Evolutionary conservation across 1,284 basidiomycete species (phyloP).

Genomic region (Termitomyces sp.): DNA sequence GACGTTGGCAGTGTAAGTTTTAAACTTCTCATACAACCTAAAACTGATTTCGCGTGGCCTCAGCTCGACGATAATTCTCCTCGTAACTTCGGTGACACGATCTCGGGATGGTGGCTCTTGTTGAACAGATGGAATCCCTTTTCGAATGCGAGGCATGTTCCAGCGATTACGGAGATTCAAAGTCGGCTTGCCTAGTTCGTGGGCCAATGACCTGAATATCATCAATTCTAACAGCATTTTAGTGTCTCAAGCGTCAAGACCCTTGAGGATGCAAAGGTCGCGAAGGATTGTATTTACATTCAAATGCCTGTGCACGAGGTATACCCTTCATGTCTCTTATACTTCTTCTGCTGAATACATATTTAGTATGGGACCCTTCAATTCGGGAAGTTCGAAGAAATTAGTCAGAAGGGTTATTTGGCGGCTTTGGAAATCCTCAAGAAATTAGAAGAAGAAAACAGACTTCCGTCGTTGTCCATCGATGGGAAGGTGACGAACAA

Average conservation of each 20-base stretch:
- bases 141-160: constrained; percentile 74
- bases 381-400: constrained; percentile 78
- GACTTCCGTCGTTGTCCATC: constrained; percentile 68
- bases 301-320: constrained; percentile 92
- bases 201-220: not conserved
- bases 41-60: not conserved
- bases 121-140: constrained; percentile 93
- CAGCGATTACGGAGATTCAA: constrained; percentile 95
- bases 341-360: not conserved
- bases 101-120: constrained; percentile 97
- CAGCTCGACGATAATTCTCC: constrained; percentile 92
- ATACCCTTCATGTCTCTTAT: constrained; percentile 17
- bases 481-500: constrained; percentile 42
- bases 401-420: constrained; percentile 79
- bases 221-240: constrained; percentile 5
- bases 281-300: constrained; percentile 88
- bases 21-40: not conserved
- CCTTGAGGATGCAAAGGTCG: constrained; percentile 89
- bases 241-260: constrained; percentile 96
- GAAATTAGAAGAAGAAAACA: constrained; percentile 79
- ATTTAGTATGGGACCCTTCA: constrained; percentile 73
- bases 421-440: constrained; percentile 72
- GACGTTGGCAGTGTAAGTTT: constrained; percentile 86
- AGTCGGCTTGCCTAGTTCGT: constrained; percentile 91
- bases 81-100: constrained; percentile 89